phyloP scores from a whole-genome alignment of 106 monocot genomes.

The Dendrobium huoshanense region DNA sequence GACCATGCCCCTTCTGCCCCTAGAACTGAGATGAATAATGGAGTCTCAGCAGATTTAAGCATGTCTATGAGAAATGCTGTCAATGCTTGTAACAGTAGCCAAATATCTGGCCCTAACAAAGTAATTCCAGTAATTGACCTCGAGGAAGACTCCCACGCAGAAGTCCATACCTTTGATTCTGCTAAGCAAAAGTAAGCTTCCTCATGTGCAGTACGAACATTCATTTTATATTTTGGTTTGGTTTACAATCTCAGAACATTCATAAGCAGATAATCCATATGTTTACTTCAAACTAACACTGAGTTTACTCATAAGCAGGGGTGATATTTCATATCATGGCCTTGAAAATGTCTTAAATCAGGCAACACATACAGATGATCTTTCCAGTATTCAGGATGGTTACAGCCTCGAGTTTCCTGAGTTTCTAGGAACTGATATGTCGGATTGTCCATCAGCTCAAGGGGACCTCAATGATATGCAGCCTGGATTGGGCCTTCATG shows the following conservation, averaged over 20 bases:
- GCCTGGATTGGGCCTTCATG: constrained; percentile 19
- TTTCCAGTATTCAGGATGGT: constrained; percentile 53
- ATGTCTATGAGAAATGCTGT: constrained; percentile 22
- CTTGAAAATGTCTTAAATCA: constrained; percentile 44
- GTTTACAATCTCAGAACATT: neutral
- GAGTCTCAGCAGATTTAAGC: constrained; percentile 20
- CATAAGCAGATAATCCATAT: neutral
- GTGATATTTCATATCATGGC: constrained; percentile 34
- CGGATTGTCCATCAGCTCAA: constrained; percentile 36
- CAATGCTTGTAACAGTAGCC: neutral
- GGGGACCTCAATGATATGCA: constrained; percentile 35
- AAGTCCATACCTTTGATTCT: constrained; percentile 18
- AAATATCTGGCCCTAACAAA: constrained; percentile 15
- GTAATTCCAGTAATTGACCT: constrained; percentile 44
- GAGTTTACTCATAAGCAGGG: constrained; percentile 22
- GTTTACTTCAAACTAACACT: neutral
- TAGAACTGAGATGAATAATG: constrained; percentile 15
- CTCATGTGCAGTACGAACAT: neutral
- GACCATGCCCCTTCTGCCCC: constrained; percentile 13
- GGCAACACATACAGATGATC: constrained; percentile 37
- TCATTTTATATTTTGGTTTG: neutral
- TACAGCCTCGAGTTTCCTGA: constrained; percentile 46
- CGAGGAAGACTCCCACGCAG: constrained; percentile 43
- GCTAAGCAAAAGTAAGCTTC: constrained; percentile 48
- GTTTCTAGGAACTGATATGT: constrained; percentile 52